Evolutionary conservation across 1,139 yeast genomes (phyloP), one percentile per base, ranked within the genome.

Genomic region (Geotrichum bryndzae): DNA sequence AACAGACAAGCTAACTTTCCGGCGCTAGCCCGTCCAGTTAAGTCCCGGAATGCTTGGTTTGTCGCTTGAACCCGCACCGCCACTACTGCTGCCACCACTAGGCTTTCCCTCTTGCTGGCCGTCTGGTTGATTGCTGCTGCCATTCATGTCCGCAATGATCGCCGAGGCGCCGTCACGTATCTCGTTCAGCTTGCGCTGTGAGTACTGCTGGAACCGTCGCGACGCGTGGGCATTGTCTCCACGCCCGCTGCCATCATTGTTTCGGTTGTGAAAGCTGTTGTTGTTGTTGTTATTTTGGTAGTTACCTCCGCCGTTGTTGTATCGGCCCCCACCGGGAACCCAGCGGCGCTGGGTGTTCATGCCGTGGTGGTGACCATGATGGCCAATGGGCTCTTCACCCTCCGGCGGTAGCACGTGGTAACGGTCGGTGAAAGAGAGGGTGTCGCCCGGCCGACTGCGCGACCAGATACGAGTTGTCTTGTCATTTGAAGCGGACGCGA

Each of bases 381-480:
- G 51, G 45, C 58, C 50, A n/a, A 54, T 50, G 50, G 45, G 23
- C 13, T 53, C 54, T 25, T 60, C 62, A 23, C 59, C 63, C 41
- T 63, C 65, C 7, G 60, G 46, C 15, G 58, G 65, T 25, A 56
- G 46, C 13, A 58, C 59, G 38, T 63, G 63, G 41, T 90, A 85
- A 25, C 91, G 87, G 73, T 92, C 97, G 67, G 86, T 84, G 76
- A 85, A 90, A 2, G 92, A 88, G 72, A 82, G 83, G 0, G 90
- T 88, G 75, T 94, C 99, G 68, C 87, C 88, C 1, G 97, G 98
- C 71, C 96, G 80, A 1, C 96, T 88, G 60, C 99, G 80, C 46
- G 94, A 86, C 99, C 99, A 94, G 76, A 94, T 90, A 65, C 97
- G 78, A n/a, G 96, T 90, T 13, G 95, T 85, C 71, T 95, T 84